A percentile compares a stretch with the other conserved stretches of the same genome.
phyloP scores from a whole-genome alignment of 345 rosid genomes.

The Euphorbia tirucalli region DNA sequence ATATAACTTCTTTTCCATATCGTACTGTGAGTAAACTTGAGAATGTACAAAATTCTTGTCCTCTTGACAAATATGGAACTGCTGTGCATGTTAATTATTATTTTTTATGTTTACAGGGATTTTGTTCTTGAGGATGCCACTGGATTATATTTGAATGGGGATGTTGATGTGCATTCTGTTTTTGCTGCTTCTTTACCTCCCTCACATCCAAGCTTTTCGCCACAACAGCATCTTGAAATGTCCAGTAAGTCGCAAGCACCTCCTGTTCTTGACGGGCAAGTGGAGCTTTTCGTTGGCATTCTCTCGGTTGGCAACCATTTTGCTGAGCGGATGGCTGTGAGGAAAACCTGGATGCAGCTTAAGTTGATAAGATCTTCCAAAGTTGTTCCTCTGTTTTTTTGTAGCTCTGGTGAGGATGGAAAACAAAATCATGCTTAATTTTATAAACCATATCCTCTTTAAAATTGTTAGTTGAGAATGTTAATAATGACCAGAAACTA shows the following conservation, averaged over 20 bases:
- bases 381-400: constrained; percentile 86
- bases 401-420: constrained; percentile 68
- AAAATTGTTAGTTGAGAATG: neutral
- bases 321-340: constrained; percentile 87
- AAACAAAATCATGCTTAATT: neutral
- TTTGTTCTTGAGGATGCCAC: constrained; percentile 97
- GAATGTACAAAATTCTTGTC: constrained; percentile 11
- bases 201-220: constrained; percentile 81
- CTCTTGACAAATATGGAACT: constrained; percentile 4
- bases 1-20: constrained; percentile 83
- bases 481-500: neutral
- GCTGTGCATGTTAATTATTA: neutral
- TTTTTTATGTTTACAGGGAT: constrained; percentile 50
- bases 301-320: constrained; percentile 96
- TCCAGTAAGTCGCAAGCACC: constrained; percentile 81
- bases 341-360: constrained; percentile 97
- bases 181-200: constrained; percentile 84
- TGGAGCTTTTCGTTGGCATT: constrained; percentile 78
- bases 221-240: constrained; percentile 81
- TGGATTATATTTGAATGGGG: constrained; percentile 72
- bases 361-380: constrained; percentile 64
- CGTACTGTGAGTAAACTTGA: constrained; percentile 63
- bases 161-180: constrained; percentile 67
- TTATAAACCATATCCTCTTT: neutral
- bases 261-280: constrained; percentile 44